Conservation (phyloP, 371 early-diverging fungal genomes). For the Mucor indicus region DNA sequence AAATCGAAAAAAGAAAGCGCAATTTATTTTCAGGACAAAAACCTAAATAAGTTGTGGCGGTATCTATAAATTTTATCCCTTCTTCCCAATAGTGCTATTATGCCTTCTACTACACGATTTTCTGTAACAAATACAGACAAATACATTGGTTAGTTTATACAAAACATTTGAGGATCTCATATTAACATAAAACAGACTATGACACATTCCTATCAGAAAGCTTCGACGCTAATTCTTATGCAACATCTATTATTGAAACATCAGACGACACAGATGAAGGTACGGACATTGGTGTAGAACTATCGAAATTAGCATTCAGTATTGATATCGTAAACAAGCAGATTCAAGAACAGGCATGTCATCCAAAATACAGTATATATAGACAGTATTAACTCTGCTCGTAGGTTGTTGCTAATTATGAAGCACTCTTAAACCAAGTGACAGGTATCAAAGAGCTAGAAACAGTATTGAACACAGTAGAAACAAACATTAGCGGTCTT, state of each 20-base stretch:
- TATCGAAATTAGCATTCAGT: slow-evolving; percentile 69
- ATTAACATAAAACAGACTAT: slow-evolving; percentile 37
- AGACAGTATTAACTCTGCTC: no score
- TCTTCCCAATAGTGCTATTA: background rate
- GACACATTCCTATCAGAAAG: slow-evolving; percentile 56
- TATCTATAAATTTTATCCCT: background rate
- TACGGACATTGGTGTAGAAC: slow-evolving; percentile 62
- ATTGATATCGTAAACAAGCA: slow-evolving; percentile 77
- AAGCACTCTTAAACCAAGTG: slow-evolving; percentile 69
- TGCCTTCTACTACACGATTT: slow-evolving; percentile 1
- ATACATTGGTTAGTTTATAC: slow-evolving; percentile 12
- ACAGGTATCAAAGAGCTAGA: slow-evolving; percentile 68
- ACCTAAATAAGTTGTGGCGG: no score
- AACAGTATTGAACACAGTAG: slow-evolving; percentile 50
- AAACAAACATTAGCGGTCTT: slow-evolving; percentile 52
- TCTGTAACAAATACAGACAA: slow-evolving; percentile 11
- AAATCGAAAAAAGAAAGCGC: no score
- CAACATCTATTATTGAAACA: slow-evolving; percentile 50
- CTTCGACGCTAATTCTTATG: slow-evolving; percentile 61
- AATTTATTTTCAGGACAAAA: no score
- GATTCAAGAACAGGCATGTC: slow-evolving; percentile 78
- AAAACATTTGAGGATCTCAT: no score
- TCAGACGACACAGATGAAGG: slow-evolving; percentile 42
- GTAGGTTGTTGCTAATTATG: slow-evolving; percentile 72
- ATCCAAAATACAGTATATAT: no score